A percentile compares a stretch with the other conserved stretches of the same genome.
These are phyloP conservation scores for Sphagnurus paluster DNA, from an alignment of 1,284 basidiomycete species.

Conservation along the genomic window DNA sequence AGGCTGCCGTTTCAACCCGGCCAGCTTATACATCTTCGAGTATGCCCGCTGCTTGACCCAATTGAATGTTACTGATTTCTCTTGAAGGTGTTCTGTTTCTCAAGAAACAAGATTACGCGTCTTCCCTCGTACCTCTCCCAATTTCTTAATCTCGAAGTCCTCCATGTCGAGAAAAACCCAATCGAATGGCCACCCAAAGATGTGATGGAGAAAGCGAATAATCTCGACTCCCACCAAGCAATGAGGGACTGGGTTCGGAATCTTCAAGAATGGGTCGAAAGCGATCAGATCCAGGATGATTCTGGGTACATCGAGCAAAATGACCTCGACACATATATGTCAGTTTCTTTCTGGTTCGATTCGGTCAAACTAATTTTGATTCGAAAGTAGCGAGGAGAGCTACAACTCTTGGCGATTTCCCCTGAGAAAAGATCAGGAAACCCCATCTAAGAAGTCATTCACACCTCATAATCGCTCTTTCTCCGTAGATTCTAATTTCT, in stretches of 20 bases:
- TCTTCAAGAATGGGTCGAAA: slow-evolving; percentile 76
- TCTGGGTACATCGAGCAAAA: slow-evolving; percentile 43
- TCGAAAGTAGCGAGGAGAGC: slow-evolving; percentile 35
- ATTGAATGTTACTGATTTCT: slow-evolving; percentile 11
- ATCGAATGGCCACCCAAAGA: slow-evolving; percentile 85
- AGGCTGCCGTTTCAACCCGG: slow-evolving; percentile 81
- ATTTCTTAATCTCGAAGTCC: slow-evolving; percentile 75
- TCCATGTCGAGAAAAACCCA: slow-evolving; percentile 91
- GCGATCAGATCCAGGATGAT: slow-evolving; percentile 41
- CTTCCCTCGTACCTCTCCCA: slow-evolving; percentile 80
- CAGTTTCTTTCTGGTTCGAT: slow-evolving; percentile 21
- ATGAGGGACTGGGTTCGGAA: slow-evolving; percentile 73
- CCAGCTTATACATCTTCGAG: slow-evolving; percentile 76
- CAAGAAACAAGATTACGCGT: slow-evolving; percentile 80
- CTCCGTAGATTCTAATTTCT: slow-evolving; percentile 62
- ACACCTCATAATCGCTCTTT: slow-evolving; percentile 60
- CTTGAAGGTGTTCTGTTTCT: slow-evolving; percentile 79
- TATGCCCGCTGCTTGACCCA: slow-evolving; percentile 33
- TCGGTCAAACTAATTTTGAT: slow-evolving; percentile 8
- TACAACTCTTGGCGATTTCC: slow-evolving; percentile 45
- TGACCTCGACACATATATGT: slow-evolving; percentile 44
- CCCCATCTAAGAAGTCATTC: slow-evolving; percentile 32
- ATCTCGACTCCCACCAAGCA: slow-evolving; percentile 47
- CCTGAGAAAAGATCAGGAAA: slow-evolving; percentile 31
- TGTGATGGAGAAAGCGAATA: slow-evolving; percentile 45